Evolutionary conservation across 176 grass and related monocot species (phyloP).

Genomic region (Oryza australiensis): DNA sequence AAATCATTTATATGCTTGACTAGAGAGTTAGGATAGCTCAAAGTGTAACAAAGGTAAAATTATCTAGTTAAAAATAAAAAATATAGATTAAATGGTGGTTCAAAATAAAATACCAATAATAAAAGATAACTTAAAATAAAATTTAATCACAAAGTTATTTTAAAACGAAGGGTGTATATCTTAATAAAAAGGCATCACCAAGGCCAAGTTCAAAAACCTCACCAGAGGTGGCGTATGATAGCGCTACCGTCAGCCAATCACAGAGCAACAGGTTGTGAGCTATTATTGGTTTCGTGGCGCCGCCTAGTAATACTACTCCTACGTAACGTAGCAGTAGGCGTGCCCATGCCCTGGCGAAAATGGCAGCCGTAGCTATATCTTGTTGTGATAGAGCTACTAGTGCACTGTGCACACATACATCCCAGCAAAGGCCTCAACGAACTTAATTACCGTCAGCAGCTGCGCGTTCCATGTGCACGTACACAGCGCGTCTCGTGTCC

Average conservation of each 20-base stretch:
- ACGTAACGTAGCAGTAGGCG: not conserved
- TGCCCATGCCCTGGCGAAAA: not conserved
- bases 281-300: not conserved
- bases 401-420: not conserved
- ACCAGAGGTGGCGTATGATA: not conserved
- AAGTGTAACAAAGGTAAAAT: too few relatives aligned
- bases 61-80: too few relatives aligned
- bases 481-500: not conserved
- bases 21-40: too few relatives aligned
- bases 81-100: too few relatives aligned
- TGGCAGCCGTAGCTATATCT: not conserved
- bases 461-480: not conserved
- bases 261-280: not conserved
- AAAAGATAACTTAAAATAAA: too few relatives aligned
- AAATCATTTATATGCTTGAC: too few relatives aligned
- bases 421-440: not conserved
- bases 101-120: too few relatives aligned
- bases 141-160: too few relatives aligned
- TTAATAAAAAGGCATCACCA: too few relatives aligned
- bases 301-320: not conserved
- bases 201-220: too few relatives aligned
- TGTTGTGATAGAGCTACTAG: too few relatives aligned
- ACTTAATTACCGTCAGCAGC: not conserved
- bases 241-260: not conserved
- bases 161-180: too few relatives aligned